A percentile compares a stretch with the other conserved stretches of the same genome.
Conservation (phyloP, 352 stramenopile species). For the Phytopythium montanum region DNA sequence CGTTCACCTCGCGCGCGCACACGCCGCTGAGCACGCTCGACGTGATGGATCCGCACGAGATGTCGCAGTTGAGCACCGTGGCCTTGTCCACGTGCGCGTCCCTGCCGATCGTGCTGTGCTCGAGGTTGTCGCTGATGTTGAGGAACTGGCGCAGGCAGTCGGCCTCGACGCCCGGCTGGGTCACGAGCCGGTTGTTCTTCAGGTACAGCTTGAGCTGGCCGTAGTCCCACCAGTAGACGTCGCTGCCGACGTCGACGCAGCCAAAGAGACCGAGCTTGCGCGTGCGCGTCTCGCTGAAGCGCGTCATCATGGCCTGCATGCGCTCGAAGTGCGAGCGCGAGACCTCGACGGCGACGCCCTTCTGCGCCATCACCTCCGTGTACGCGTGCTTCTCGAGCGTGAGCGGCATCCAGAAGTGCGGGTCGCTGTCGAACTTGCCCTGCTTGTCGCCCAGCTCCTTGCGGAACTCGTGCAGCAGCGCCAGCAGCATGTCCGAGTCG, state of each 20-base stretch:
- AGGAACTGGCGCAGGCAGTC: constrained; percentile 79
- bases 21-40: constrained; percentile 91
- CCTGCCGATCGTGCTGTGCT: constrained; percentile 72
- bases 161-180: constrained; percentile 76
- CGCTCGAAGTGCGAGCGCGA: constrained; percentile 88
- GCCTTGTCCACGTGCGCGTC: constrained; percentile 53
- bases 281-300: constrained; percentile 69
- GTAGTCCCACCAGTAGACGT: constrained; percentile 99
- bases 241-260: constrained; percentile 95
- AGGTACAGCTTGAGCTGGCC: constrained; percentile 98
- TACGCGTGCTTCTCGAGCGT: constrained; percentile 93
- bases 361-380: constrained; percentile 93
- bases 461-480: constrained; percentile 92
- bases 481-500: constrained; percentile 88
- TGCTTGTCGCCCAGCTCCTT: constrained; percentile 88
- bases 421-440: constrained; percentile 96
- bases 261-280: constrained; percentile 92
- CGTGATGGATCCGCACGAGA: constrained; percentile 59
- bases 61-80: constrained; percentile 81
- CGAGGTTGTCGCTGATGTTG: constrained; percentile 68
- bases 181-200: constrained; percentile 95
- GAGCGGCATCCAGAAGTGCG: constrained; percentile 98
- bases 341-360: constrained; percentile 76
- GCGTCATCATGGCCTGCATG: constrained; percentile 90
- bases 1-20: constrained; percentile 85